Percentiles rank a stretch among this genome's conserved stretches.
phyloP scores from a whole-genome alignment of 2,329 filamentous ascomycete genomes.

The Byssochlamys sp. region DNA sequence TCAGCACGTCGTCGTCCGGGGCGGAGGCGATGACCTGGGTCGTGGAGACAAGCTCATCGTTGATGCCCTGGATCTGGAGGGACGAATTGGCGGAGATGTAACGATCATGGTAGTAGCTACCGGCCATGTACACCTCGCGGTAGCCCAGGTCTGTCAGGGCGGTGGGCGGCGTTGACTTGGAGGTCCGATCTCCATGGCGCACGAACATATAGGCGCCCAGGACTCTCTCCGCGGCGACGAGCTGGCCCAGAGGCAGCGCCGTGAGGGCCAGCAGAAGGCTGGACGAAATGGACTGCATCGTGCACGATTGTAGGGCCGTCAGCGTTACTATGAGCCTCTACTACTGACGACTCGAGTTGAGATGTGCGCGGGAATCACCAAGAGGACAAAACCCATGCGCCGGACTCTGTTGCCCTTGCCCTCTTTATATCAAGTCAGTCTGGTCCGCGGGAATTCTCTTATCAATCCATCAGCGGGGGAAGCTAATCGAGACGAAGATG shows the following conservation, averaged over 20 bases:
- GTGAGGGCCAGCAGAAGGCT: conserved; percentile 18
- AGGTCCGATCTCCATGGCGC: conserved; percentile 78
- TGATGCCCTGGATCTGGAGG: conserved; percentile 57
- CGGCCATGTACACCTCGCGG: conserved; percentile 61
- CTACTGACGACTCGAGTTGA: neutral
- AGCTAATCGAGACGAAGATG: neutral
- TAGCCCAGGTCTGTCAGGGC: conserved; percentile 72
- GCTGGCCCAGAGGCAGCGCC: conserved; percentile 11
- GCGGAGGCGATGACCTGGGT: conserved; percentile 64
- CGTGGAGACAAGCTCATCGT: conserved; percentile 54
- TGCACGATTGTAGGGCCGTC: conserved; percentile 3
- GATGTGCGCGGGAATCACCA: neutral
- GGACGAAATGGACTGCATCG: conserved; percentile 15
- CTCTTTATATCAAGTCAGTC: neutral
- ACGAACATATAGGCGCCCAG: conserved; percentile 80
- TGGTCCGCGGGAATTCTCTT: neutral
- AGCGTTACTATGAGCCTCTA: neutral
- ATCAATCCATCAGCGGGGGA: neutral
- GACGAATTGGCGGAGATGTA: conserved; percentile 58
- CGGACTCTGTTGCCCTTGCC: neutral
- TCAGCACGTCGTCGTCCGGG: conserved; percentile 66
- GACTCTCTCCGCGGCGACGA: conserved; percentile 52
- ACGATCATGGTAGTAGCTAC: conserved; percentile 63
- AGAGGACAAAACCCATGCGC: neutral
- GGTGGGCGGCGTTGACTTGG: conserved; percentile 63